Base-by-base conservation (phyloP, 2,329 filamentous ascomycete genomes). In the Apiospora saccharicola region DNA sequence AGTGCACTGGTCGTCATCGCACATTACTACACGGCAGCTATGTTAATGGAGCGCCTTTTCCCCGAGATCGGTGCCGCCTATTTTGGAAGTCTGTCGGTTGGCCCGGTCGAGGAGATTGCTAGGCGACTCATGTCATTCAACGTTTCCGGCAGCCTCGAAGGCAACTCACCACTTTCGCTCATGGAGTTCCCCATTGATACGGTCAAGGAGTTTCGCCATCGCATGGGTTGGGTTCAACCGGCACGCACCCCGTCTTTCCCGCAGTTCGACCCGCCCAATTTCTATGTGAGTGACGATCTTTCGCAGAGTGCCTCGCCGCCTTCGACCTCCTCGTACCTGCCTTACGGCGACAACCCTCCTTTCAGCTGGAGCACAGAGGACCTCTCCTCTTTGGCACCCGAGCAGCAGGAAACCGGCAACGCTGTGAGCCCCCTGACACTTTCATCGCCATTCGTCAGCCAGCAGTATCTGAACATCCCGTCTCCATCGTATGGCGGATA, bases 51-150 rank as follows among this genome's bases (percentile, higher is more conserved):
- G 83, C 94, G 94, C 22, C 88, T 98, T 74, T 98, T 97, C 81
- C 95, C 95, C 3, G 94, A 97, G 80, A 92, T 98, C 76, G 95
- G 95, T 67, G 92, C 94, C 26, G 92, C 94, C 68, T 98, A 98
- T 82, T 95, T 96, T 77, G 93, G 93, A 68, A 93, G 91, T 76
- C 87, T 98, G 76, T 92, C 94, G 22, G 89, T 97, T 67, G 87
- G 88, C 1, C 94, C 95, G 0, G 91, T 98, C 44, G 94, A 98
- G 81, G 92, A 96, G 80, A 98, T 98, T 78, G 91, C 94, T 67
- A 89, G 90, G 68, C 90, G 93, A 47, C 89, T 97, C 41, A 87
- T 92, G 75, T 89, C 91, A 30, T 89, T 94, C 84, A 94, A 89
- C 76, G 84, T 90, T 30, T 87, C 88, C 5, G 86, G 88, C 74